Base-by-base conservation (phyloP, 2,329 filamentous ascomycete genomes). In the Metarhizium guizhouense region DNA sequence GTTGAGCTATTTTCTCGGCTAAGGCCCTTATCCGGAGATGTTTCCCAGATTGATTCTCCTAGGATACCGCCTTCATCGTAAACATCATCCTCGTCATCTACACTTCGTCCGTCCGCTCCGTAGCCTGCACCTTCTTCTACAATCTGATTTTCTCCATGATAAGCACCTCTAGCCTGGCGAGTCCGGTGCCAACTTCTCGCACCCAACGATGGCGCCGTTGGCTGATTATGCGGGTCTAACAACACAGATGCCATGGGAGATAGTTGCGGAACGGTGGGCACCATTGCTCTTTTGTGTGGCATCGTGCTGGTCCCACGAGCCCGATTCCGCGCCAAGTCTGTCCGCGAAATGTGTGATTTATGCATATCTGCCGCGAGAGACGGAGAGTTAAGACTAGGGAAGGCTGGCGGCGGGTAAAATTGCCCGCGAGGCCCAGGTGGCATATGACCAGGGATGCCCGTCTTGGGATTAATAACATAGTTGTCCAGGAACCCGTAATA, bases 401-500 rank as follows among this genome's bases (percentile, higher is more conserved):
- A 89, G 1, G 81, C 75, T 5, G 89, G 88, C 1, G 89, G 88
- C 29, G 86, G 87, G 57, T 92, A 83, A 67, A 93, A 92, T 47
- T 80, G 78, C 25, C 65, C 62, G 7, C 68, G 79, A 53, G 71
- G 70, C 2, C 78, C 78, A 3, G 79, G 80, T 14, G 81, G 80
- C 40, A 85, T 72, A 54, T 83, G 78, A 20, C 83, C 82, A 6
- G 82, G 81, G 20, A 85, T 79, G 2, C 84, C 85, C 6, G 81
- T 83, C 68, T 84, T 86, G 3, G 85, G 84, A 63, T 90, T 89
- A 51, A 85, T 82, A 14, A 86, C 83, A 64, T 99, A 99, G 62
- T 95, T 92, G 66, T 96, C 91, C 57, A 96, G 76, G 69, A 99
- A 99, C 2, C 92, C 91, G 65, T 94, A 92, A 68, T 96, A 94